A percentile compares a stretch with the other conserved stretches of the same genome.
These are phyloP conservation scores for Balakata baccata DNA, from an alignment of 345 rosid species.

Conservation along the genomic window DNA sequence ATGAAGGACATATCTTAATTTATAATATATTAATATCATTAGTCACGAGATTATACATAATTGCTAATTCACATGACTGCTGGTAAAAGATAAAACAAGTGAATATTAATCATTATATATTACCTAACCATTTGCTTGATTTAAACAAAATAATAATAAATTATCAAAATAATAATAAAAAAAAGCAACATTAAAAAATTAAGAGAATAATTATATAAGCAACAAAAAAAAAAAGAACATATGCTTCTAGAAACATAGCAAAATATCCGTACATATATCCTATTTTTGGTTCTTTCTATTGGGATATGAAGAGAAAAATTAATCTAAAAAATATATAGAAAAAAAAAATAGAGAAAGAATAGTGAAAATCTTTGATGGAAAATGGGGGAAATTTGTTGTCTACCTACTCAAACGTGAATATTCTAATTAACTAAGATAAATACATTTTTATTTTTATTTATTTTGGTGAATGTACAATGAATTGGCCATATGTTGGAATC, in stretches of 20 bases:
- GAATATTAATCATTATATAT: neutral
- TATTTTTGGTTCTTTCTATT: neutral
- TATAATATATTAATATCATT: neutral
- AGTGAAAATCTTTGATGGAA: neutral
- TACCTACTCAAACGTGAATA: neutral
- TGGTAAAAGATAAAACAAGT: neutral
- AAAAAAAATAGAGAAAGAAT: neutral
- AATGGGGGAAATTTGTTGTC: neutral
- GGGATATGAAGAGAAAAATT: neutral
- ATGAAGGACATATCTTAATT: neutral
- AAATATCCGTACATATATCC: conserved; percentile 7
- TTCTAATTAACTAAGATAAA: neutral
- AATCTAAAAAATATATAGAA: neutral
- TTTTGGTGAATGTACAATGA: neutral
- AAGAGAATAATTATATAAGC: neutral
- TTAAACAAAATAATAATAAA: neutral
- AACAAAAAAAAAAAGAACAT: conserved; percentile 8
- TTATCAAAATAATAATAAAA: too few species aligned
- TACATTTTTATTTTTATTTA: neutral
- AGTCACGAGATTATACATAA: neutral
- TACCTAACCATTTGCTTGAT: neutral
- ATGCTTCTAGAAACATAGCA: conserved; percentile 24
- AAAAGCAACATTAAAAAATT: neutral
- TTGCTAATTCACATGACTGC: conserved; percentile 3
- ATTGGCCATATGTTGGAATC: neutral